Evolutionary conservation across 2,329 filamentous ascomycete genomes (phyloP), one percentile per base, ranked within the genome.

Genomic region (Lachnellula subtilissima): DNA sequence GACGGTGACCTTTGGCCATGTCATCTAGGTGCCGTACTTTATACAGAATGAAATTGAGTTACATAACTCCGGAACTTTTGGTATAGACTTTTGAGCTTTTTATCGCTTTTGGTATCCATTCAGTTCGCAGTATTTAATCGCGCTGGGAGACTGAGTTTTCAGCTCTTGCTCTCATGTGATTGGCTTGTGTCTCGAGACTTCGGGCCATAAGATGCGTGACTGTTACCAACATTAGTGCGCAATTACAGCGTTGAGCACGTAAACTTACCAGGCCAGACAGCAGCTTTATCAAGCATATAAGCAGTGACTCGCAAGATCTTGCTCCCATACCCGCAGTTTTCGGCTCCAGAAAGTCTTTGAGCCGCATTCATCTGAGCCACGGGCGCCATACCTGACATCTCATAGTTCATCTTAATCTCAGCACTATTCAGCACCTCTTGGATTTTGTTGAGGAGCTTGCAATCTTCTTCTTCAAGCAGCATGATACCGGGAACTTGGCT

Each of bases 391-490:
- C 76, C 78, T 58, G 80, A 77, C 49, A 84, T 73, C 54, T 82
- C 76, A 53, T 76, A 79, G 46, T 81, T 85, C 76, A 96, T 85
- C 73, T 96, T 96, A 67, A 83, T 78, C 70, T 96, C 90, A 9
- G 90, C 85, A 59, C 83, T 87, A 37, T 80, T 76, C 42, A 97
- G 75, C 9, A 97, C 87, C 60, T 90, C 87, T 62, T 88, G 83
- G 23, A 97, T 85, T 74, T 95, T 96, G 46, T 83, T 79, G 6
- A 97, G 75, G 2, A 97, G 78, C 71, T 93, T 93, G 62, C 88
- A 82, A 63, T 99, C 93, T 68, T 97, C 93, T 17, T 94, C 89
- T 67, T 97, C 92, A 1, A 97, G 78, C 4, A 97, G 81, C 84
- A 97, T 91, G 55, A 96, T 88, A 2, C 87, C 90, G 2, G 91